These are phyloP conservation scores for Ceratobasidium sp. DNA, from an alignment of 1,284 basidiomycete genomes.

Conservation along the genomic window DNA sequence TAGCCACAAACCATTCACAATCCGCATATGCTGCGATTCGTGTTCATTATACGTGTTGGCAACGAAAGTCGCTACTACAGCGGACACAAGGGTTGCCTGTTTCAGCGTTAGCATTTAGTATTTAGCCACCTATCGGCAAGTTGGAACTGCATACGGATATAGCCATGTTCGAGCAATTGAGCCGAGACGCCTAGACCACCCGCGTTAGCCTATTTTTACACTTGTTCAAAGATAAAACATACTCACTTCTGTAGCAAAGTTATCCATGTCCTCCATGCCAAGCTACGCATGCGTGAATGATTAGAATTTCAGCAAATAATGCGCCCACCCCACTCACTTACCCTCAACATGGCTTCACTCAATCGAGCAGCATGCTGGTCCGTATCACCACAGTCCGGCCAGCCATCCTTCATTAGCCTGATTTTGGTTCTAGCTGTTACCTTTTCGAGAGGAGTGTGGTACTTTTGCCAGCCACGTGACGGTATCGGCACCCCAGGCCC, in stretches of 20 bases:
- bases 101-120: neutral
- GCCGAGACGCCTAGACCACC: neutral
- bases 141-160: neutral
- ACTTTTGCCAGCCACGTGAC: neutral
- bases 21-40: neutral
- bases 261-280: neutral
- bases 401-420: constrained; percentile 2
- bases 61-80: neutral
- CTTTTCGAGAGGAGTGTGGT: neutral
- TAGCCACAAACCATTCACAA: constrained; percentile 21
- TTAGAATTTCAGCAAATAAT: too few relatives aligned
- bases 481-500: neutral
- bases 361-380: neutral
- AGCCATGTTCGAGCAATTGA: constrained; percentile 24
- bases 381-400: neutral
- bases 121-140: too few relatives aligned
- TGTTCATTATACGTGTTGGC: constrained; percentile 2
- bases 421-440: neutral
- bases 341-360: neutral
- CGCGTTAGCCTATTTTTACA: neutral
- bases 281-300: neutral
- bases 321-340: too few relatives aligned
- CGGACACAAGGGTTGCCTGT: neutral
- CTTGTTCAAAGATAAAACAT: neutral
- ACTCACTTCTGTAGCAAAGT: neutral